These are phyloP conservation scores for Pleurotus eryngii DNA, from an alignment of 768 basidiomycete genomes.

Conservation along the genomic window DNA sequence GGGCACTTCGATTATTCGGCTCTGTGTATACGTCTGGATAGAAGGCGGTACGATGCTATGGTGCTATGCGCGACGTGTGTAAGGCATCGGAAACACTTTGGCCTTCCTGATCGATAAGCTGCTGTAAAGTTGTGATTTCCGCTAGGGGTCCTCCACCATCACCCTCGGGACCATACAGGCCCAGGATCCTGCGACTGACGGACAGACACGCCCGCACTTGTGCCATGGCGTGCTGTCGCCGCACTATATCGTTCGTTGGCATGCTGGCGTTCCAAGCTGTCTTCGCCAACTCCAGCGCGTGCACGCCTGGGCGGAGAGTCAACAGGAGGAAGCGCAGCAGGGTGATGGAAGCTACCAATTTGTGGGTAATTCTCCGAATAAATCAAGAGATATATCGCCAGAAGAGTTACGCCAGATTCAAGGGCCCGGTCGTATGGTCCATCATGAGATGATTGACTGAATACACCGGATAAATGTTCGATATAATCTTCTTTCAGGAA, in stretches of 20 bases:
- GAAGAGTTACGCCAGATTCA: constrained; percentile 49
- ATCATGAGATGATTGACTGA: constrained; percentile 71
- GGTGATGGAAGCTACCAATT: constrained; percentile 48
- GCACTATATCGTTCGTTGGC: constrained; percentile 7
- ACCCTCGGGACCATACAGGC: constrained; percentile 57
- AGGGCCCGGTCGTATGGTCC: constrained; percentile 52
- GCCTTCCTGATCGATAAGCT: constrained; percentile 30
- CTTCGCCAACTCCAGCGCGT: constrained; percentile 75
- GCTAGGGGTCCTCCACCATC: constrained; percentile 57
- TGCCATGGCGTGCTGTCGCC: constrained; percentile 25
- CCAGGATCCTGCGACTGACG: constrained; percentile 38
- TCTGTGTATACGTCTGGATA: too few relatives aligned
- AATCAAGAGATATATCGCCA: constrained; percentile 64
- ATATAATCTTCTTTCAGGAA: constrained; percentile 60
- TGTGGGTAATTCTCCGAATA: constrained; percentile 83
- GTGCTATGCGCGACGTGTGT: background rate
- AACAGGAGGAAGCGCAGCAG: background rate
- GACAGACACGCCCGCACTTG: constrained; percentile 19
- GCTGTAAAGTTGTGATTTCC: constrained; percentile 46
- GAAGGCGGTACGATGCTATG: too few relatives aligned
- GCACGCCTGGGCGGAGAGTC: constrained; percentile 53
- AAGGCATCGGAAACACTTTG: background rate
- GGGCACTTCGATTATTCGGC: too few relatives aligned
- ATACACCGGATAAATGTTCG: constrained; percentile 53
- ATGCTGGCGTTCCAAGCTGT: constrained; percentile 69